Base-by-base conservation (phyloP, 176 grass and related monocot genomes). In the Oropetium thomaeum region DNA sequence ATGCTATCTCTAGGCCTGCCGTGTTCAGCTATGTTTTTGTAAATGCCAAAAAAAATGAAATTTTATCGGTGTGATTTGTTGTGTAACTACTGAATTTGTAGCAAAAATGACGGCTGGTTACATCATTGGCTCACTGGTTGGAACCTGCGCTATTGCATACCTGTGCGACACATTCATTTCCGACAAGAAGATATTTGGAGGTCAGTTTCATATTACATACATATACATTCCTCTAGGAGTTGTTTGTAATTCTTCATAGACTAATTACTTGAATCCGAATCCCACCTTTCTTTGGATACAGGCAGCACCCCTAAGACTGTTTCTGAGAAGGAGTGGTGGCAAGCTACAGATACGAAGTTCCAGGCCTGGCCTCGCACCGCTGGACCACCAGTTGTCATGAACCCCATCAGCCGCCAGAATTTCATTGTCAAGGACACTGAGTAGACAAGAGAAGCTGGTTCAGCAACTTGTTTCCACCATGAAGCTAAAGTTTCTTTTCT, bases 321-420 rank as follows among this genome's bases (percentile, higher is more conserved):
- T 3, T 60, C 90, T 5, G 65, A 89, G n/a, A 93, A 97, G 82
- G 90, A 93, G 82, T 97, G 93, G 93, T 84, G 41, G 60, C n/a
- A 75, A 34, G 90, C 90, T 52, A 97, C 93, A 0, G 90, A 97
- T 16, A 42, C 73, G 67, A 90, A 82, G 77, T 87, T 97, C 53
- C 93, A 93, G 88, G 93, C 93, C 26, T 97, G 93, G 93, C 93
- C 93, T 40, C 90, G 93, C 53, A 89, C 86, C 0, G 93, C 93
- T 33, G 93, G 93, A 41, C 90, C 93, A 38, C 90, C 90, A 1
- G 93, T 97, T 15, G 62, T 97, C 49, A 93, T 97, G 90, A 97
- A 97, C 83, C 93, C 93, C 63, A 89, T 97, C 69, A 93, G 88
- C 69, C 90, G 93, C 69, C 93, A 97, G 71, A 93, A 97, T 64